These are phyloP conservation scores for Apophysomyces ossiformis DNA, from an alignment of 371 early-diverging fungal genomes.

Conservation along the genomic window DNA sequence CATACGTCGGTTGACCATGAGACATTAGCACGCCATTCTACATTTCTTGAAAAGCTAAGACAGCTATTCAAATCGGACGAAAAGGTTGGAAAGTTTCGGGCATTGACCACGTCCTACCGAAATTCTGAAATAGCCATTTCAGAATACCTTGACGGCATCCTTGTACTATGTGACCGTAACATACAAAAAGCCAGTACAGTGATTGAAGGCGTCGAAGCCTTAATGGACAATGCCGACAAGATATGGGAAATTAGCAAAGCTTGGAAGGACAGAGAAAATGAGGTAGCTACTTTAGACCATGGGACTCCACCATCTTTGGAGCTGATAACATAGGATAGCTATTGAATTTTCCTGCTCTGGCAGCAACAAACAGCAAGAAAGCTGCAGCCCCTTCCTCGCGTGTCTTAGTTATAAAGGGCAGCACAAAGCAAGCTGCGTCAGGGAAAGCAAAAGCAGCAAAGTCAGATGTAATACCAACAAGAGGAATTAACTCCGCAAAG, in stretches of 20 bases:
- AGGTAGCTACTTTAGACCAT: conserved; percentile 29
- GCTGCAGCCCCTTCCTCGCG: conserved; percentile 38
- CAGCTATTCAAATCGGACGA: conserved; percentile 49
- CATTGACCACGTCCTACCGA: conserved; percentile 60
- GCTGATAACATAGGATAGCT: conserved; percentile 20
- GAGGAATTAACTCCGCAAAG: neutral
- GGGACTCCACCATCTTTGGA: neutral
- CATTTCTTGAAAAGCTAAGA: conserved; percentile 49
- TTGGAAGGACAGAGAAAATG: conserved; percentile 73
- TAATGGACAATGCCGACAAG: conserved; percentile 59
- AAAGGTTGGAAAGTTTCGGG: conserved; percentile 63
- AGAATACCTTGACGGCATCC: conserved; percentile 53
- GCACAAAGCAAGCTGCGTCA: conserved; percentile 48
- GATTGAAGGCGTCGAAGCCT: conserved; percentile 55
- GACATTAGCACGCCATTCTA: conserved; percentile 37
- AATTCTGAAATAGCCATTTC: conserved; percentile 44
- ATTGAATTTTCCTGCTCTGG: conserved; percentile 31
- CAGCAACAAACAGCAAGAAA: conserved; percentile 21
- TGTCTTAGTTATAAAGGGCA: conserved; percentile 53
- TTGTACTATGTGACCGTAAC: conserved; percentile 49
- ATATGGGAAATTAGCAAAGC: conserved; percentile 64
- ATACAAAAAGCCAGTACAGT: conserved; percentile 54
- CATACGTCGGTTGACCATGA: conserved; percentile 1
- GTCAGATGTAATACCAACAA: neutral
- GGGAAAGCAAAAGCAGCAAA: conserved; percentile 36